Percentiles rank a stretch among this genome's conserved stretches.
phyloP scores from a whole-genome alignment of 805 yeast species.

The Myxozyma lipomycoides region DNA sequence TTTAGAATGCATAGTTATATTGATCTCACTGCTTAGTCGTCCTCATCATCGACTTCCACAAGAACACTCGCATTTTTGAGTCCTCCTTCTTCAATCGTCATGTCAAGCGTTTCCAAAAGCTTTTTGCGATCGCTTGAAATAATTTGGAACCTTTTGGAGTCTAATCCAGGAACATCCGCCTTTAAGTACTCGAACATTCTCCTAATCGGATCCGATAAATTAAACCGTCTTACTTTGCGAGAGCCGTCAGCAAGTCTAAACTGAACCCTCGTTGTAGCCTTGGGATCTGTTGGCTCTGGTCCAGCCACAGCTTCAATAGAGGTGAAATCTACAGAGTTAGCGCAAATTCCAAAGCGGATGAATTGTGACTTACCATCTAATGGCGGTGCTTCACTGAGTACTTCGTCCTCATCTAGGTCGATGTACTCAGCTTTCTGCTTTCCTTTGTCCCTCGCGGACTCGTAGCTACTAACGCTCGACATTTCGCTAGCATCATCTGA shows the following conservation, averaged over 20 bases:
- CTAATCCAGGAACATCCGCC: constrained; percentile 46
- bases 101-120: constrained; percentile 50
- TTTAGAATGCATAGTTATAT: not conserved
- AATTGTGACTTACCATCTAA: not conserved
- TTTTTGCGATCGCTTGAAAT: constrained; percentile 50
- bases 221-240: constrained; percentile 68
- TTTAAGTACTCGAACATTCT: constrained; percentile 66
- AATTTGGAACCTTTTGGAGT: constrained; percentile 47
- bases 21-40: constrained; percentile 1
- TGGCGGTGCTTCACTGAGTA: not conserved
- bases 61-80: constrained; percentile 76
- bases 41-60: constrained; percentile 49
- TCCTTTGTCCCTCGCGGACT: constrained; percentile 15
- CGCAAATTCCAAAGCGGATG: constrained; percentile 14
- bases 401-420: constrained; percentile 27
- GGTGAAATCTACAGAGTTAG: constrained; percentile 37
- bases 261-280: constrained; percentile 70
- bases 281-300: constrained; percentile 61
- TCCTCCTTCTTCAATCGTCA: constrained; percentile 68
- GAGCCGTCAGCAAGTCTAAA: constrained; percentile 86
- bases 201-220: constrained; percentile 53
- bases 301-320: constrained; percentile 50
- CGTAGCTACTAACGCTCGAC: constrained; percentile 34
- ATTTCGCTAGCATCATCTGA: constrained; percentile 36
- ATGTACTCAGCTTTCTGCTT: constrained; percentile 31